phyloP scores from a whole-genome alignment of 1,284 basidiomycete genomes.

The Omphalotus olearius region DNA sequence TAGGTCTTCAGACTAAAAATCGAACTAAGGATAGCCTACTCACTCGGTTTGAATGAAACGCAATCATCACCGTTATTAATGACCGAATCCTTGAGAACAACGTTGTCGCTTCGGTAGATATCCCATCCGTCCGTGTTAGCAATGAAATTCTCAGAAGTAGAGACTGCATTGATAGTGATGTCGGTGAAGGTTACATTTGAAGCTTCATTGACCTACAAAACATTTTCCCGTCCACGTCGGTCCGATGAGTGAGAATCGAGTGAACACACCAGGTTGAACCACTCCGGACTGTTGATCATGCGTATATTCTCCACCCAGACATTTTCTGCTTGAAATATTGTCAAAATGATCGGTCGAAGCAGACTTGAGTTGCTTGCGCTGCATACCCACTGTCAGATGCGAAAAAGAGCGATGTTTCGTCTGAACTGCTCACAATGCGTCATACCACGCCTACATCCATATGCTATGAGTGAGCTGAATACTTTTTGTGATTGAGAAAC shows the following conservation, averaged over 20 bases:
- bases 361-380: constrained; percentile 43
- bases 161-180: constrained; percentile 38
- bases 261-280: constrained; percentile 45
- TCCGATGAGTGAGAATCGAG: background rate
- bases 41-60: constrained; percentile 52
- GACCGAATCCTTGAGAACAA: constrained; percentile 46
- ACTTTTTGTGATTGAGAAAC: constrained; percentile 13
- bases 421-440: constrained; percentile 39
- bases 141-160: constrained; percentile 39
- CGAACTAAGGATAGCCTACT: background rate
- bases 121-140: constrained; percentile 65
- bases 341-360: constrained; percentile 56
- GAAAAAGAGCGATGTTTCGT: background rate
- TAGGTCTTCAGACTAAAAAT: background rate
- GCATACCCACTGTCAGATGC: background rate
- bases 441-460: constrained; percentile 44
- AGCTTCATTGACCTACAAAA: constrained; percentile 35
- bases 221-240: background rate
- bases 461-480: background rate
- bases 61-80: constrained; percentile 57
- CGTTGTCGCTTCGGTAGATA: constrained; percentile 52
- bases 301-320: constrained; percentile 51
- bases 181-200: constrained; percentile 45
- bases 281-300: constrained; percentile 43
- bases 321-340: constrained; percentile 52